Evolutionary conservation across 2,329 filamentous ascomycete species (phyloP).

Genomic region (Colletotrichum trifolii): DNA sequence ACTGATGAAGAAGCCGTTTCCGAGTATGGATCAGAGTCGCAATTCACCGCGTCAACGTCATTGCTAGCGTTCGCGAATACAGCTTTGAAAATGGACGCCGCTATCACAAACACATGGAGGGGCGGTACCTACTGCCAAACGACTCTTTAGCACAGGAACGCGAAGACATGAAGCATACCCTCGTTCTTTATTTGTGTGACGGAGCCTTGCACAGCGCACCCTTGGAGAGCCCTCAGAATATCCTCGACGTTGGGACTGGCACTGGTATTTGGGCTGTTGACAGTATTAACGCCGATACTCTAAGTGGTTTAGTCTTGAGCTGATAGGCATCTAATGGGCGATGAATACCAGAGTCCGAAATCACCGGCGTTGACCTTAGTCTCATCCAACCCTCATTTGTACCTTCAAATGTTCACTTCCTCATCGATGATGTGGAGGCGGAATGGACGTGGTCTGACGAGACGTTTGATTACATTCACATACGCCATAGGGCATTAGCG

Average conservation of each 20-base stretch:
- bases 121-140: slow-evolving; percentile 42
- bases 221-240: slow-evolving; percentile 54
- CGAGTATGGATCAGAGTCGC: slow-evolving; percentile 51
- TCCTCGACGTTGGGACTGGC: slow-evolving; percentile 67
- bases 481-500: slow-evolving; percentile 65
- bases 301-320: neutral
- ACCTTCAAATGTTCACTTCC: slow-evolving; percentile 42
- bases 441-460: slow-evolving; percentile 49
- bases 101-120: slow-evolving; percentile 49
- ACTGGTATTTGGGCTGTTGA: slow-evolving; percentile 71
- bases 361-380: slow-evolving; percentile 41
- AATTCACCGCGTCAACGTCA: slow-evolving; percentile 43
- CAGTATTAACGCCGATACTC: slow-evolving; percentile 44
- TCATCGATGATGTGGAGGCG: slow-evolving; percentile 56
- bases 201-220: slow-evolving; percentile 48
- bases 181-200: slow-evolving; percentile 48
- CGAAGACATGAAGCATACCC: slow-evolving; percentile 64
- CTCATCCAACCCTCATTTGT: slow-evolving; percentile 41
- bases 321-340: slow-evolving; percentile 55
- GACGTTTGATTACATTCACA: slow-evolving; percentile 71
- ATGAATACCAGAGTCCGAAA: slow-evolving; percentile 62
- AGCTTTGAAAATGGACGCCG: slow-evolving; percentile 53
- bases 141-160: slow-evolving; percentile 62
- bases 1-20: slow-evolving; percentile 38
- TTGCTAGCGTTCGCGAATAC: slow-evolving; percentile 46